Conservation (phyloP, 2,329 filamentous ascomycete genomes). For the Neofusicoccum kwambonambiense region DNA sequence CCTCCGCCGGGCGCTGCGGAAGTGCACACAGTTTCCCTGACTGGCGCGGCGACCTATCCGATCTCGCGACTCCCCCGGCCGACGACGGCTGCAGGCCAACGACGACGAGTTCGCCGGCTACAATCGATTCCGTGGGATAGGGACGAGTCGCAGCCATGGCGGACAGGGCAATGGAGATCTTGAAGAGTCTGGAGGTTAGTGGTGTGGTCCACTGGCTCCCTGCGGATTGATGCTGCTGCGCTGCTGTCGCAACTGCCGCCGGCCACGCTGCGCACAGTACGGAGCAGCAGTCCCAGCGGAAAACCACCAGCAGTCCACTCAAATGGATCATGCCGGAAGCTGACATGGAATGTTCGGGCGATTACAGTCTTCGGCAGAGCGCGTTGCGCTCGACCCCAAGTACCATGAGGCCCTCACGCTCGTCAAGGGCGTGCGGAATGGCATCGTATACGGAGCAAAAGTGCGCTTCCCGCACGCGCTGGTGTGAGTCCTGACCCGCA, state of each 20-base stretch:
- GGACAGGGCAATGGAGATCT: slow-evolving; percentile 5
- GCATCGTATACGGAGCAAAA: slow-evolving; percentile 93
- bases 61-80: too few relatives aligned
- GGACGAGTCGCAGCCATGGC: not conserved
- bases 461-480: slow-evolving; percentile 97
- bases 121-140: not conserved
- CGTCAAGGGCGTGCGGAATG: slow-evolving; percentile 92
- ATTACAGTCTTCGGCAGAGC: slow-evolving; percentile 48
- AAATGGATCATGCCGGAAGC: not conserved
- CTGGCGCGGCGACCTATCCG: too few relatives aligned
- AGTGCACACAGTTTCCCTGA: too few relatives aligned
- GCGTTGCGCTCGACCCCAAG: slow-evolving; percentile 74
- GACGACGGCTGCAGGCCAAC: too few relatives aligned
- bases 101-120: not conserved
- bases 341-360: not conserved
- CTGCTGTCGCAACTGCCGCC: too few relatives aligned
- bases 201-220: not conserved
- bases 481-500: slow-evolving; percentile 55
- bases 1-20: too few relatives aligned
- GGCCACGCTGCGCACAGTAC: not conserved
- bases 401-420: slow-evolving; percentile 84
- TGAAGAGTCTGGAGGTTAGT: slow-evolving; percentile 13
- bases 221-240: too few relatives aligned
- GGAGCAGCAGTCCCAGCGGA: not conserved
- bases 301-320: not conserved